Base-by-base conservation (phyloP, 2,329 filamentous ascomycete species). In the Claviceps quebecensis region DNA sequence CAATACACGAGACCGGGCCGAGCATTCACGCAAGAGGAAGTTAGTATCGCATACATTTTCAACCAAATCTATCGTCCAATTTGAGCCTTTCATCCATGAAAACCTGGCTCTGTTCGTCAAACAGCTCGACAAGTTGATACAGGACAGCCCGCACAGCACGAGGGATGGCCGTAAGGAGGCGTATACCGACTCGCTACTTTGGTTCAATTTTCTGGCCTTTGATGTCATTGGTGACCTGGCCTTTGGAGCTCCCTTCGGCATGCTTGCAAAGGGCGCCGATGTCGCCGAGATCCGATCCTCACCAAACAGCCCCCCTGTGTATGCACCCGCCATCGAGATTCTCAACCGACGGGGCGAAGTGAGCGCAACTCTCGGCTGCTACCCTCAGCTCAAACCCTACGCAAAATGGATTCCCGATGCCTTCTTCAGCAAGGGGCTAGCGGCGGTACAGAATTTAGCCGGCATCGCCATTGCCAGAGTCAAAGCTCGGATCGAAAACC, bases 21-120 rank as follows among this genome's bases (percentile, higher is more conserved):
- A 95, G 61, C 89, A 96, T 66, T 83, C 84, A 0, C 81, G 89
- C 56, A 96, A 95, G 76, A 80, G 89, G 60, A 95, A 95, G 76
- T 83, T 87, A 2, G 80, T 95, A 47, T 82, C 86, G 1, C 87
- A 95, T 66, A 93, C 87, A 36, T 95, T 95, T 69, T 86, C 83
- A 14, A 76, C 83, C 54, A 94, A 91, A 69, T 86, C 80, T 9
- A 77, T 95, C 50, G 75, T 76, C 53, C 82, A 95, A 64, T 94
- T 95, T 63, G 89, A 95, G 70, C 86, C 88, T 49, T 95, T 91
- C 67, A 91, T 95, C 58, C 83, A 87, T 62, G 71, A 75, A 57
- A 95, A 94, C 65, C 75, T 95, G 3, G 80, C 84, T 53, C 69
- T 81, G 14, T 86, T 95, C 53, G 80, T 86, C 23, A 71, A 72